phyloP scores from a whole-genome alignment of 352 stramenopile genomes.

The Pythium aristosporum region DNA sequence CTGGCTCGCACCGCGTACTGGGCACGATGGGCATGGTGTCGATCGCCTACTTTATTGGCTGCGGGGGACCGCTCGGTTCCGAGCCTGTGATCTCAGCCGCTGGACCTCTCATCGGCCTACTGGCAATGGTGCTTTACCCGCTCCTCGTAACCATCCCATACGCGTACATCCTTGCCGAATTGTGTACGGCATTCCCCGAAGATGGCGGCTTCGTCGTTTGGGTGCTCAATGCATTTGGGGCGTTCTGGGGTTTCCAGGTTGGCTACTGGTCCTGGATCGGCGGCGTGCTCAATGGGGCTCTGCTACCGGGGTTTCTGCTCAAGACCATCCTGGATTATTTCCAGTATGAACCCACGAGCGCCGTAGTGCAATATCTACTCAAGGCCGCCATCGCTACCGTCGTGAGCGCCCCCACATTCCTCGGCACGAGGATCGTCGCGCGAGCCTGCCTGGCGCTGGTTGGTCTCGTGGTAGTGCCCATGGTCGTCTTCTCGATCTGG shows the following conservation, averaged over 20 bases:
- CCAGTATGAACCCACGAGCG: slow-evolving; percentile 29
- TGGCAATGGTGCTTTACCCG: slow-evolving; percentile 79
- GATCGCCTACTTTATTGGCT: slow-evolving; percentile 34
- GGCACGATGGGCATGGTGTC: slow-evolving; percentile 26
- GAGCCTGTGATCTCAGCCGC: slow-evolving; percentile 29
- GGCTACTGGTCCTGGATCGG: slow-evolving; percentile 77
- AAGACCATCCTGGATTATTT: slow-evolving; percentile 31
- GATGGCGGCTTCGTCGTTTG: slow-evolving; percentile 80
- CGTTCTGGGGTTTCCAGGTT: slow-evolving; percentile 76
- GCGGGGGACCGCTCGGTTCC: slow-evolving; percentile 27
- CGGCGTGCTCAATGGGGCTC: slow-evolving; percentile 45
- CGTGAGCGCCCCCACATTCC: slow-evolving; percentile 35
- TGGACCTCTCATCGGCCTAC: slow-evolving; percentile 57
- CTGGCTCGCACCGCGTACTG: slow-evolving; percentile 28
- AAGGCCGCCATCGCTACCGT: slow-evolving; percentile 39
- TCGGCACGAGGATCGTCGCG: slow-evolving; percentile 38
- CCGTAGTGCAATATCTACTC: slow-evolving; percentile 29
- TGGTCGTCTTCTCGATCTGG: slow-evolving; percentile 51
- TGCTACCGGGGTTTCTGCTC: slow-evolving; percentile 54
- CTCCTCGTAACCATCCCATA: slow-evolving; percentile 83
- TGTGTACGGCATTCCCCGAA: slow-evolving; percentile 89
- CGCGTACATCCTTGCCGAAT: slow-evolving; percentile 87
- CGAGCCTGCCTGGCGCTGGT: slow-evolving; percentile 33
- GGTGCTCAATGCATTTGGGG: slow-evolving; percentile 88
- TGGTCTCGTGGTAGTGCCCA: slow-evolving; percentile 36